These are phyloP conservation scores for Chamaecrista fasciculata DNA, from an alignment of 306 rosid species.

Conservation along the genomic window DNA sequence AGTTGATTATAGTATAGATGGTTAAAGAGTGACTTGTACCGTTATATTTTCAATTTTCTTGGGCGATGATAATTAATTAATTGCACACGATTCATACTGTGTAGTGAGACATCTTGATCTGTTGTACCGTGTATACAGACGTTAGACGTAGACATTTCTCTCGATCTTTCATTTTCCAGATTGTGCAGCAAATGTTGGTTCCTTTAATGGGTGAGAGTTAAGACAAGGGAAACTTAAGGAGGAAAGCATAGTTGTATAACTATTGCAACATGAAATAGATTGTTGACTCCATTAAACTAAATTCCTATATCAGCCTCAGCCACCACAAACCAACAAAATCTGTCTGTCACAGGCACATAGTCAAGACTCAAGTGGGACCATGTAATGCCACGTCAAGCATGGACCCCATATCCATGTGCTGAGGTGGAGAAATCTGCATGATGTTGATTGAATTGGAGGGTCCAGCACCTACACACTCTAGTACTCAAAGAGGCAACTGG, in stretches of 20 bases:
- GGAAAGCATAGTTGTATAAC: too few species aligned
- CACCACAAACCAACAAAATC: too few species aligned
- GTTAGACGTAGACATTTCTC: background rate
- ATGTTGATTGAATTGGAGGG: background rate
- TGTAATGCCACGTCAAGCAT: background rate
- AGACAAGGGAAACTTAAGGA: too few species aligned
- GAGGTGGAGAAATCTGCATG: background rate
- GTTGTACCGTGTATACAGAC: background rate
- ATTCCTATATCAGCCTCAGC: too few species aligned
- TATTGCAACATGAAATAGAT: too few species aligned
- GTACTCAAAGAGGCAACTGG: too few species aligned
- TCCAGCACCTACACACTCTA: too few species aligned
- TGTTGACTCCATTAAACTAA: too few species aligned
- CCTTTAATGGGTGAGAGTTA: too few species aligned
- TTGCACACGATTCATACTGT: background rate
- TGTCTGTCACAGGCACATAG: too few species aligned
- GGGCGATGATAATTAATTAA: background rate
- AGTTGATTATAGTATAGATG: background rate
- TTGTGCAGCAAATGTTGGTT: background rate
- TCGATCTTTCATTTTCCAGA: background rate
- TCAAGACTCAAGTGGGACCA: background rate
- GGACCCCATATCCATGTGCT: background rate
- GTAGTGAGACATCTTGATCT: background rate
- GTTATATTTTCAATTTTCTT: background rate
- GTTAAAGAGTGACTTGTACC: background rate